phyloP scores from a whole-genome alignment of 805 yeast genomes.

The Wickerhamiella spandovensis region DNA sequence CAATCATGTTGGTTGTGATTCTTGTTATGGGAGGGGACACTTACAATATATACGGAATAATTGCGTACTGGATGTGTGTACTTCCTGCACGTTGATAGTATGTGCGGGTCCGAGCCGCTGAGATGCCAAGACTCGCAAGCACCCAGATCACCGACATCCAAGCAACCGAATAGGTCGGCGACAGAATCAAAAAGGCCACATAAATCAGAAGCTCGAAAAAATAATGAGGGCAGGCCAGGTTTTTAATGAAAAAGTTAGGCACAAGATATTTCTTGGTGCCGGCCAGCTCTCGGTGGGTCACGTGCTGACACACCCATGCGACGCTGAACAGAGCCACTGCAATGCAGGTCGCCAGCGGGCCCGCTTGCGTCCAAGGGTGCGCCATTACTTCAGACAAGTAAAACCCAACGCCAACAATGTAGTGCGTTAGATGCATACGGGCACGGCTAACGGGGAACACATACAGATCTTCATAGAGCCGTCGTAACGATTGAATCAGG shows the following conservation, averaged over 20 bases:
- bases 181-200: constrained; percentile 16
- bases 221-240: constrained; percentile 48
- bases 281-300: constrained; percentile 38
- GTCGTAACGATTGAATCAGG: constrained; percentile 34
- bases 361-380: not conserved
- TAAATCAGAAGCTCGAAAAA: constrained; percentile 45
- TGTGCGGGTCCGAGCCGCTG: constrained; percentile 35
- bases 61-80: constrained; percentile 3
- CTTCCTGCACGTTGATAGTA: constrained; percentile 28
- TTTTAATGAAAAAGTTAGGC: constrained; percentile 31
- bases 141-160: constrained; percentile 22
- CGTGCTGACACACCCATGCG: constrained; percentile 34
- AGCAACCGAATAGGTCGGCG: constrained; percentile 10
- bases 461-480: constrained; percentile 36
- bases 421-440: constrained; percentile 45
- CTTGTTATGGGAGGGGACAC: not conserved
- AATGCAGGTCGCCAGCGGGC: not conserved
- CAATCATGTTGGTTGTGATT: not conserved
- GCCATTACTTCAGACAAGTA: constrained; percentile 24
- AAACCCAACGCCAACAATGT: constrained; percentile 41
- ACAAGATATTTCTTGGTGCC: constrained; percentile 37
- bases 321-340: constrained; percentile 21
- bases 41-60: constrained; percentile 10
- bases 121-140: constrained; percentile 32
- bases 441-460: constrained; percentile 32